Evolutionary conservation across 441 rosid genomes (phyloP), one percentile per base, ranked within the genome.

Genomic region (Croton laevigatus): DNA sequence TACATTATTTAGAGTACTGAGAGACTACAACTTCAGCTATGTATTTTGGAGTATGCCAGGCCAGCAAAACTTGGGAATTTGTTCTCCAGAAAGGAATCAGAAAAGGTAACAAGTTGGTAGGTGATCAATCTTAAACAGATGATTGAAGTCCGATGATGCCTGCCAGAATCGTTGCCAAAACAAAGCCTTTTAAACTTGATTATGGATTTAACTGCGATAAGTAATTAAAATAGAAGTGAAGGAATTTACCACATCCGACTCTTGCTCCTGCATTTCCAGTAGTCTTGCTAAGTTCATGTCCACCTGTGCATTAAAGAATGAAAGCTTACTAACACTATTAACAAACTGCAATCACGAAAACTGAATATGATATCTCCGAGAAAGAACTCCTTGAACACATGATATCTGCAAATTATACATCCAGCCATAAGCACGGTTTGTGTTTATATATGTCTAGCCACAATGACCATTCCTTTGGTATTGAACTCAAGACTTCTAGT

Each of bases 191-290:
- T 27, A 27, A 27, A 27, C 32, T 27, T 27, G 32, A 27, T 27
- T 27, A 27, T 27, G 32, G 32, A 27, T 27, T 61, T n/a, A 9
- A 59, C 38, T 13, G 11, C 57, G 37, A 34, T 0, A 46, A 60
- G 64, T 19, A 22, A 44, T 12, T 19, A 22, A 4, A 34, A 45
- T 5, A 66, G 27, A 62, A 62, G 20, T 48, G 65, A 1, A 65
- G 69, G 46, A 46, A 9, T 42, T 81, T 87, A 91, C 98, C 98
- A 9, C 98, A 94, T n/a, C 91, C 98, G 70, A 88, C 13, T 82
- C 98, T 88, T 64, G 93, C 97, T 22, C 98, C 97, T 10, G 96
- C 98, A 67, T 91, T 91, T 59, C 98, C 96, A 0, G 98, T 93
- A 67, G 86, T 51, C 79, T 84, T 81, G 86, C 98, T 93, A 71